Base-by-base conservation (phyloP, 2,329 filamentous ascomycete genomes). In the Penicillium psychrosexuale region DNA sequence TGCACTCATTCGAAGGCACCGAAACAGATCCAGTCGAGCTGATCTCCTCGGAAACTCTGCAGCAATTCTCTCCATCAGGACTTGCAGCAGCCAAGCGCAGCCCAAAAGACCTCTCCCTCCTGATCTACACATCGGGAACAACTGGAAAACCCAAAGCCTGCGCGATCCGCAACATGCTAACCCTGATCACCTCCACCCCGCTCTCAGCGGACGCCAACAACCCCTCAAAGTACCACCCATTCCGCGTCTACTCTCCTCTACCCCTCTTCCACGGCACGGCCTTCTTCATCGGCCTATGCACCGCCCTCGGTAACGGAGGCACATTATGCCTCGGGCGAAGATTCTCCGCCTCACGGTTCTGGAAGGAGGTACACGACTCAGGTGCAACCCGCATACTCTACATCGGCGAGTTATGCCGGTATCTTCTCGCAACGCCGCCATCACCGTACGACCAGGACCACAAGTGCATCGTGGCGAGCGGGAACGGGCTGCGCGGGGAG, bases 41-140 rank as follows among this genome's bases (percentile, higher is more conserved):
- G 6, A 51, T 72, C 43, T 68, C 68, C 7, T 27, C 51, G 1
- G 51, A 59, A 5, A 64, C 66, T 1, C 46, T 73, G 2, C 66
- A 67, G 28, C 63, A 67, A 51, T 65, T 63, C 40, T 61, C 68
- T 0, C 59, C 63, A 4, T 50, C 61, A 0, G 64, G 57, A 9
- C 31, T 72, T 8, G 12, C 53, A 17, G 53, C 71, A 19, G 67
- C 72, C 5, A 76, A 74, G 55, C 63, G 69, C 36, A 69, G 60
- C 3, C 62, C 66, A 1, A 62, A 64, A 36, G 75, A 78, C 31
- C 56, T 77, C 8, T 65, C 66, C 7, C 65, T 66, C 1, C 63
- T 80, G 6, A 77, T 80, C 36, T 80, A 77, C 59, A 80, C 78
- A 1, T 80, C 77, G 9, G 78, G 78, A 5, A 80, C 78, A 19